Conservation (phyloP, 1,139 yeast species). For the Pichia sp. region DNA sequence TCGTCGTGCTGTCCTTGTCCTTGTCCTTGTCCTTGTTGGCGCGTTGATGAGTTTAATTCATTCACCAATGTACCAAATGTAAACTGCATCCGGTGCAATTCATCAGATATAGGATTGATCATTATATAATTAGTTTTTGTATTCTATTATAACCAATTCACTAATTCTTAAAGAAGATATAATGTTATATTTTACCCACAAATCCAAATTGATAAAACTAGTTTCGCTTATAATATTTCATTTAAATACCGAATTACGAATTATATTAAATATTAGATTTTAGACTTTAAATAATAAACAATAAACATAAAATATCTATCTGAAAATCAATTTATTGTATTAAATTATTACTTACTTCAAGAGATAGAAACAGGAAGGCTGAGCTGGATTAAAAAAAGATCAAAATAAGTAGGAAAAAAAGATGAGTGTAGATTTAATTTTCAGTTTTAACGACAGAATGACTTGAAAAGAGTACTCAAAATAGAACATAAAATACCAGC, state of each 20-base stretch:
- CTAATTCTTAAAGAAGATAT: too few relatives aligned
- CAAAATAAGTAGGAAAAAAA: background rate
- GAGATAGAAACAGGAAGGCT: too few relatives aligned
- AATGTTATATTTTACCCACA: background rate
- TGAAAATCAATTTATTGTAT: too few relatives aligned
- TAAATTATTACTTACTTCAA: too few relatives aligned
- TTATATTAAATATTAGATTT: too few relatives aligned
- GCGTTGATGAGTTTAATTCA: background rate
- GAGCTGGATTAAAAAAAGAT: too few relatives aligned
- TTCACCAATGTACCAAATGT: constrained; percentile 2
- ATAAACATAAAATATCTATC: too few relatives aligned
- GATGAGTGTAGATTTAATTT: background rate
- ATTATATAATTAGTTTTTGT: background rate
- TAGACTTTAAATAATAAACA: too few relatives aligned
- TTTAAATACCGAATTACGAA: background rate
- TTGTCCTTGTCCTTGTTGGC: background rate
- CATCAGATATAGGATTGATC: constrained; percentile 4
- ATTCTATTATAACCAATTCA: too few relatives aligned
- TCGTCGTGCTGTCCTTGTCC: constrained; percentile 4
- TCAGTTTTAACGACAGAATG: background rate
- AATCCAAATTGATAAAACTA: background rate
- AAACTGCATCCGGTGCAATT: constrained; percentile 7
- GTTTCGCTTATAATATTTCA: background rate
- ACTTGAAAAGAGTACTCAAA: background rate
- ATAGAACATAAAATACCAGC: background rate